Evolutionary conservation across 1,284 basidiomycete genomes (phyloP).

Genomic region (Boletellus deceptivus): DNA sequence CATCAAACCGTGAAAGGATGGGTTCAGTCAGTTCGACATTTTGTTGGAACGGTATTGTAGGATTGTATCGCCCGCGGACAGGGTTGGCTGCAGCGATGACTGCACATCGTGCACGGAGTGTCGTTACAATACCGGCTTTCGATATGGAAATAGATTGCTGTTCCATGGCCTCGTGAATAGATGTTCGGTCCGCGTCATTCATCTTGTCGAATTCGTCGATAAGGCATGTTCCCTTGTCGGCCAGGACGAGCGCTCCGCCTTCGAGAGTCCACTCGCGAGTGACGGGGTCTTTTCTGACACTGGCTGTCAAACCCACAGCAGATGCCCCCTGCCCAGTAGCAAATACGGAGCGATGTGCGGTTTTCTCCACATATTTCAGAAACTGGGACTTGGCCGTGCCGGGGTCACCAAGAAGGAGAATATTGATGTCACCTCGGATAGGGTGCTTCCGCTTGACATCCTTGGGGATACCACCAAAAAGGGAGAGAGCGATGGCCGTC

Average conservation of each 20-base stretch:
- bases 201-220: slow-evolving; percentile 99
- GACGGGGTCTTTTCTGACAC: slow-evolving; percentile 95
- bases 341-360: slow-evolving; percentile 95
- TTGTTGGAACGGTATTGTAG: slow-evolving; percentile 97
- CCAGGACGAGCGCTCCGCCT: slow-evolving; percentile 94
- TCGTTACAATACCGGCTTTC: slow-evolving; percentile 98
- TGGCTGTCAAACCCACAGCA: slow-evolving; percentile 97
- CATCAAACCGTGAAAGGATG: slow-evolving; percentile 98
- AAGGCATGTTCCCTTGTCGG: slow-evolving; percentile 97
- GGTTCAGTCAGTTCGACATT: slow-evolving; percentile 99
- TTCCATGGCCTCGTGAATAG: slow-evolving; percentile 99
- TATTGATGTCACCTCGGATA: slow-evolving; percentile 96
- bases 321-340: slow-evolving; percentile 98
- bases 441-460: slow-evolving; percentile 96
- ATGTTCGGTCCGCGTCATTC: slow-evolving; percentile 97
- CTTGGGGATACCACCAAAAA: slow-evolving; percentile 93
- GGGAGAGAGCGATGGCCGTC: slow-evolving; percentile 91
- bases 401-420: slow-evolving; percentile 94
- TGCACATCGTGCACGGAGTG: slow-evolving; percentile 94
- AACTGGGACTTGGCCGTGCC: slow-evolving; percentile 99
- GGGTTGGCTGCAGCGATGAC: slow-evolving; percentile 98
- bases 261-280: slow-evolving; percentile 99
- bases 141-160: slow-evolving; percentile 99
- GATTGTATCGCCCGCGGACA: slow-evolving; percentile 93
- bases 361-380: slow-evolving; percentile 99